phyloP scores from a whole-genome alignment of 176 grass and related monocot genomes.

The Rhipidocladum racemiflorum region DNA sequence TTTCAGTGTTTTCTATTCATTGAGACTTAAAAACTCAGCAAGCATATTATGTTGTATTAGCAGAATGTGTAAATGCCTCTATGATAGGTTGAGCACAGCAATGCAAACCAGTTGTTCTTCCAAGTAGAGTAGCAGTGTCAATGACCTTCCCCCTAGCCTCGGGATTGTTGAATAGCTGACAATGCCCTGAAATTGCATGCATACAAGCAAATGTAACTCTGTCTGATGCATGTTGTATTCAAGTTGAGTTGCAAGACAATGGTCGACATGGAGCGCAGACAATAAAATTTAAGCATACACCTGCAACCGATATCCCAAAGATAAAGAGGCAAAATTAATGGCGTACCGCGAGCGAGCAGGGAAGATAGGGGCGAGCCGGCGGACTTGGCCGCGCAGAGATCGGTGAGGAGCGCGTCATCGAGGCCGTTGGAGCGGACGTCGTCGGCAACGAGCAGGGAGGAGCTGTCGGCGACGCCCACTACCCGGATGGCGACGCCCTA shows the following conservation, averaged over 20 bases:
- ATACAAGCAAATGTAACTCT: no score
- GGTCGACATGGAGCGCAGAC: no score
- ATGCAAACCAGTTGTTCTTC: conserved; percentile 58
- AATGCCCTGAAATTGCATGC: conserved; percentile 38
- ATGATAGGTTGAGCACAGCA: no score
- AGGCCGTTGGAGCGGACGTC: conserved; percentile 52
- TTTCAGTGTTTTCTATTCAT: no score
- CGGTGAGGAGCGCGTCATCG: conserved; percentile 60
- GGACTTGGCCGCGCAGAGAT: conserved; percentile 66
- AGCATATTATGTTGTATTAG: no score
- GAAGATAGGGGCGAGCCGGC: conserved; percentile 59
- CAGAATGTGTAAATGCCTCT: no score
- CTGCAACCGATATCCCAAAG: no score
- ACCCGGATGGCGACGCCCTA: conserved; percentile 61
- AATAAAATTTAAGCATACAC: no score
- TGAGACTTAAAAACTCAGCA: no score
- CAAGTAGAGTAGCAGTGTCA: conserved; percentile 46
- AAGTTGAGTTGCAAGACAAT: no score
- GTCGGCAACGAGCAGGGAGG: conserved; percentile 58
- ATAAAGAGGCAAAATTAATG: no score
- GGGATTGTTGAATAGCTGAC: conserved; percentile 50
- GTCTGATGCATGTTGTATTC: no score
- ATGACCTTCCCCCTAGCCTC: conserved; percentile 51
- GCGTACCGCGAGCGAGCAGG: conserved; percentile 23
- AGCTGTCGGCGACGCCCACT: conserved; percentile 71